Conservation (phyloP, 2,329 filamentous ascomycete species). For the Pseudocercospora vitis region DNA sequence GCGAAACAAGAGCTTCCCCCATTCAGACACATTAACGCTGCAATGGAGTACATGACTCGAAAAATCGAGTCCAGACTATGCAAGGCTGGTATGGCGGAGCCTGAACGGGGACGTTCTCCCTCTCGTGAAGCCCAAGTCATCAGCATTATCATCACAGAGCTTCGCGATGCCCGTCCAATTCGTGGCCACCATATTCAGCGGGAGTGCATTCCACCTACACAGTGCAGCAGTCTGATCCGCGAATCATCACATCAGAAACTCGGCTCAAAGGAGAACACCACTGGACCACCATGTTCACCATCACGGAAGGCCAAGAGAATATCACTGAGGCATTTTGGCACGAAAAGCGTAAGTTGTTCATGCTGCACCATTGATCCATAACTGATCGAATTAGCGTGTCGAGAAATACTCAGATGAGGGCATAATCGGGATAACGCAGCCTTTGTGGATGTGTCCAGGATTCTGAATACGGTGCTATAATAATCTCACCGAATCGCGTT, state of each 20-base stretch:
- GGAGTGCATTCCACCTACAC: neutral
- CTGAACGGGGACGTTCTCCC: neutral
- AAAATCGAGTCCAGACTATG: conserved; percentile 12
- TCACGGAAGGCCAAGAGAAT: too few relatives aligned
- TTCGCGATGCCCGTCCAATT: neutral
- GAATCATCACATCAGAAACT: neutral
- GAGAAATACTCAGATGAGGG: neutral
- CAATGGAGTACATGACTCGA: conserved; percentile 14
- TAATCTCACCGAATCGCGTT: neutral
- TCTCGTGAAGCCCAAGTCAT: neutral
- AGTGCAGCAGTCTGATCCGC: neutral
- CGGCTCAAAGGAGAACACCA: neutral
- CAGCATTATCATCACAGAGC: conserved; percentile 7
- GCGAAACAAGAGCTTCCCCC: neutral
- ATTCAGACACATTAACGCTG: too few relatives aligned
- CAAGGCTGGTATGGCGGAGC: conserved; percentile 14
- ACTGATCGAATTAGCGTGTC: neutral
- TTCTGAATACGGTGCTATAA: neutral
- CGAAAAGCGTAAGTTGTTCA: neutral
- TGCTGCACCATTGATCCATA: neutral
- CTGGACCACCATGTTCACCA: too few relatives aligned
- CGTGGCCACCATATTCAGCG: neutral
- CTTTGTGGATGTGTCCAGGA: conserved; percentile 1
- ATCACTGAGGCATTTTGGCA: neutral
- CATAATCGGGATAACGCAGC: neutral